A percentile compares a stretch with the other conserved stretches of the same genome.
phyloP scores from a whole-genome alignment of 2,329 filamentous ascomycete species.

The Aspergillus sp. region DNA sequence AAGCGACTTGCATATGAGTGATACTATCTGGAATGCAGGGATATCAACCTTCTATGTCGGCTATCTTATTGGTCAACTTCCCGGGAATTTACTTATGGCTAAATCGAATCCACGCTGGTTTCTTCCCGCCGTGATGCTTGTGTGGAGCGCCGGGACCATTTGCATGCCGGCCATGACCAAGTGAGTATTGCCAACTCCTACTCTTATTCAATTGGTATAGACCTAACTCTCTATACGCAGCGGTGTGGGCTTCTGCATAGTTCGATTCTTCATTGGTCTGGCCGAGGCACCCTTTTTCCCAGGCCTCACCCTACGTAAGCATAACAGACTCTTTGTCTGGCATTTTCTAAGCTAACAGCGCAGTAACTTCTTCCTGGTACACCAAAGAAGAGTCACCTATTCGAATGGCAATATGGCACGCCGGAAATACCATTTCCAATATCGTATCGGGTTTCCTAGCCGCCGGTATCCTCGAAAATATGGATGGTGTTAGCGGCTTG shows the following conservation, averaged over 20 bases:
- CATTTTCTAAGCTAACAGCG: neutral
- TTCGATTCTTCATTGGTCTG: conserved; percentile 11
- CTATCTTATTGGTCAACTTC: conserved; percentile 11
- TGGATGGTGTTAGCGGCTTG: conserved; percentile 4
- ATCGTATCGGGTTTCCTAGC: conserved; percentile 11
- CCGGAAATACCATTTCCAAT: conserved; percentile 12
- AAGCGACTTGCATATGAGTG: conserved; percentile 13
- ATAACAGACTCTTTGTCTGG: too few relatives aligned
- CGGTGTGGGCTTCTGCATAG: conserved; percentile 9
- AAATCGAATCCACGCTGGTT: conserved; percentile 11
- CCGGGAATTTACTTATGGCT: conserved; percentile 9
- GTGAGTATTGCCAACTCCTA: neutral
- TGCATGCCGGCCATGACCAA: conserved; percentile 13
- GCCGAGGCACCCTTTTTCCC: conserved; percentile 11
- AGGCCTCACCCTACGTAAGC: conserved; percentile 1
- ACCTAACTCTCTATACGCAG: neutral
- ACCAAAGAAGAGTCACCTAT: conserved; percentile 9
- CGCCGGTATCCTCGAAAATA: conserved; percentile 7
- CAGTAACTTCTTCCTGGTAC: conserved; percentile 13
- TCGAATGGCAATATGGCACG: conserved; percentile 13
- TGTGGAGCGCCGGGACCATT: conserved; percentile 11
- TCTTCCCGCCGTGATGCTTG: conserved; percentile 7
- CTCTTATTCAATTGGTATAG: neutral
- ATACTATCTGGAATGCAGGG: conserved; percentile 12
- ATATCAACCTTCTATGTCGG: conserved; percentile 15